These are phyloP conservation scores for Alternaria sp. DNA, from an alignment of 2,329 filamentous ascomycete species.

Conservation along the genomic window DNA sequence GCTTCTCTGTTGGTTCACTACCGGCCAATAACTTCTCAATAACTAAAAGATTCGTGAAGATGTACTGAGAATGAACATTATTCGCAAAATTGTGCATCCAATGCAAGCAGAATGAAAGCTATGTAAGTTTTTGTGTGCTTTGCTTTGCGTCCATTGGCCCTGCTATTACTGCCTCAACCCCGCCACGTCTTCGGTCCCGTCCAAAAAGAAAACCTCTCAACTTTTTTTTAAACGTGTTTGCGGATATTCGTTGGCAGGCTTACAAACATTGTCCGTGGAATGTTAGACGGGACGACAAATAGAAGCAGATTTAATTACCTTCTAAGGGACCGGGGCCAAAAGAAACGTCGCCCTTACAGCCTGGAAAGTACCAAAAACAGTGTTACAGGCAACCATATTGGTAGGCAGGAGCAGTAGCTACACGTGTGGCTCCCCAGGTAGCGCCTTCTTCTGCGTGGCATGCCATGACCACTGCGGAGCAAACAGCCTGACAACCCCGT, in stretches of 20 bases:
- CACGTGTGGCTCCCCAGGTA: slow-evolving; percentile 53
- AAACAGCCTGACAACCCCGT: slow-evolving; percentile 61
- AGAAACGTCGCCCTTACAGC: slow-evolving; percentile 54
- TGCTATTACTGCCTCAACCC: background rate
- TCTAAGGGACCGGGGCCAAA: slow-evolving; percentile 45
- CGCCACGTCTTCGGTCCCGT: background rate
- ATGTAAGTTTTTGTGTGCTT: background rate
- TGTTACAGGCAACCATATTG: slow-evolving; percentile 56
- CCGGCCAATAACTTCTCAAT: background rate
- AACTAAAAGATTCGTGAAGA: background rate
- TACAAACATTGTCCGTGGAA: background rate
- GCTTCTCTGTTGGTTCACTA: background rate
- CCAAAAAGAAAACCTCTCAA: background rate
- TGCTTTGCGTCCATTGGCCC: background rate
- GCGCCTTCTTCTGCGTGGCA: slow-evolving; percentile 58
- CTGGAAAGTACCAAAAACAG: slow-evolving; percentile 56
- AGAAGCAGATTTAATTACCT: background rate
- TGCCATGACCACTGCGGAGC: slow-evolving; percentile 54
- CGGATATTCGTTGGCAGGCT: background rate
- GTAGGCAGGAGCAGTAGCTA: slow-evolving; percentile 49
- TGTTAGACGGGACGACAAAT: background rate
- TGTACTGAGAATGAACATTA: background rate
- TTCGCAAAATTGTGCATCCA: background rate
- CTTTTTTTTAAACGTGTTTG: background rate
- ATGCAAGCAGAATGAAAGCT: background rate